Base-by-base conservation (phyloP, 805 yeast species). In the Naumovozyma baii region DNA sequence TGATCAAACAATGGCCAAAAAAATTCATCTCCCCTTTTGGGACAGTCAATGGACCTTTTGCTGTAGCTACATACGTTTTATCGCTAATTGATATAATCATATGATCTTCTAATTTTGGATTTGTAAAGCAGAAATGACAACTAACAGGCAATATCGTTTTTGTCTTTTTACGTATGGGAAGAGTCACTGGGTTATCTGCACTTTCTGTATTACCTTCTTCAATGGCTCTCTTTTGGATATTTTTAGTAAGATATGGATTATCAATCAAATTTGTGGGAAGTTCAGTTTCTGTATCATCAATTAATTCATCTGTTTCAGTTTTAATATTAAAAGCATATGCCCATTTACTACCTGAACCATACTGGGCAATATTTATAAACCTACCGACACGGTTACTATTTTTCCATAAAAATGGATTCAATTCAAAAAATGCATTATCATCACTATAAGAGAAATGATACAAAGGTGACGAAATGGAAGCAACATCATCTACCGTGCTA, bases 71-170 rank as follows among this genome's bases (percentile, higher is more conserved):
- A 55, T 86, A 87, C 0, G 76, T 62, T 34, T 67, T 64, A 10
- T 71, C 70, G 0, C 84, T 90, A 38, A 88, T 80, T 0, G 92
- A 74, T 1, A 86, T 69, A 10, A 87, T 74, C 81, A 88, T 76
- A 57, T 86, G 94, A 2, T 83, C 68, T 47, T 81, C 88, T 5
- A 83, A 69, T 12, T 78, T 72, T 0, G 94, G 83, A 51, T 84
- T 85, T 1, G 90, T 75, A 15, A 87, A 69, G 55, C 96, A 87
- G 53, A 87, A 84, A 61, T 83, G 87, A 54, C 96, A 87, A 33
- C 66, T 61, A 12, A 65, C 67, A 0, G 90, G 86, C 0, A 70
- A 54, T 2, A 83, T 75, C 0, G 54, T 59, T 42, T 61, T 63
- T n/a, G 45, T 42, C 33, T 39, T 43, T 15, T 33, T 44, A 34